phyloP scores from a whole-genome alignment of 1,284 basidiomycete genomes.

The Ustilago esculenta region DNA sequence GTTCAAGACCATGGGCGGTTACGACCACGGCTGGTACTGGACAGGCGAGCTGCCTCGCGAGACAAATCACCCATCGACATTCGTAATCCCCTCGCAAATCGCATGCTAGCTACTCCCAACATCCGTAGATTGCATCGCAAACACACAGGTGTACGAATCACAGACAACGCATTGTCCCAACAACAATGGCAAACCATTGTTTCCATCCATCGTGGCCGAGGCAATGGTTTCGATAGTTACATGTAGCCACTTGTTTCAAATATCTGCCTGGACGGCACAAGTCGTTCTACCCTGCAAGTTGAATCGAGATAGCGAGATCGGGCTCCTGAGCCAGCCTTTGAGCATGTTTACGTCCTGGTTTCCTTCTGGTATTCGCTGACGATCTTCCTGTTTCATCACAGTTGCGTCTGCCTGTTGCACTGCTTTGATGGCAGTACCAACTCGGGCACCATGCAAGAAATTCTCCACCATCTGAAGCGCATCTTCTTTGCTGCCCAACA shows the following conservation, averaged over 20 bases:
- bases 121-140: no score
- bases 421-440: conserved; percentile 17
- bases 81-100: conserved; percentile 7
- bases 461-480: conserved; percentile 2
- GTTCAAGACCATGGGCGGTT: conserved; percentile 14
- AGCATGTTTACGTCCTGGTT: neutral
- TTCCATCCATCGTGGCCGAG: no score
- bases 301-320: conserved; percentile 10
- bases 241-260: no score
- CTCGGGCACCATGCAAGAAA: conserved; percentile 14
- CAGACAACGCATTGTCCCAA: no score
- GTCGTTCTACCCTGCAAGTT: conserved; percentile 4
- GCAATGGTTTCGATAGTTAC: no score
- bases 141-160: no score
- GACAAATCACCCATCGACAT: neutral
- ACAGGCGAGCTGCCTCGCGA: conserved; percentile 35
- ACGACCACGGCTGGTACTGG: conserved; percentile 25
- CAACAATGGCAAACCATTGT: no score
- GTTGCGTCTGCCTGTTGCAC: neutral
- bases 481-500: conserved; percentile 17
- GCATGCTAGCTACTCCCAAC: no score
- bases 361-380: neutral
- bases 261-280: no score
- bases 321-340: conserved; percentile 23
- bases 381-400: neutral